phyloP scores from a whole-genome alignment of 129 eudicot species.

The Erigeron canadensis region DNA sequence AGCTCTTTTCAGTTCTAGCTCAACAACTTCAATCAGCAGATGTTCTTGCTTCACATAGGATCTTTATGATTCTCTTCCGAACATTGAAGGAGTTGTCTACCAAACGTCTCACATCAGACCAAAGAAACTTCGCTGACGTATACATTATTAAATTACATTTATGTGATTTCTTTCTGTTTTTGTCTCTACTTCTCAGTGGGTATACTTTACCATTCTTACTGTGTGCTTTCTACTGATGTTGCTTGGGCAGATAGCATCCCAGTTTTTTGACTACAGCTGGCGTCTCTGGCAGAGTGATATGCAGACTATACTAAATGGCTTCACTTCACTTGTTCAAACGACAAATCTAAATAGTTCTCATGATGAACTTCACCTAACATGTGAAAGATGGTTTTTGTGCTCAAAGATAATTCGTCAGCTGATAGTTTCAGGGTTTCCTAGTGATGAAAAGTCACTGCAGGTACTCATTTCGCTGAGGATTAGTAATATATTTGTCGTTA shows the following conservation, averaged over 20 bases:
- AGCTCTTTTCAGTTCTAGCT: slow-evolving; percentile 71
- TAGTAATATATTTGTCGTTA: slow-evolving; percentile 11
- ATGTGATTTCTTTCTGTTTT: not conserved
- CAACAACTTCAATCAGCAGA: slow-evolving; percentile 92
- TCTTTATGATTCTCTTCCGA: slow-evolving; percentile 85
- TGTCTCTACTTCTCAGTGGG: not conserved
- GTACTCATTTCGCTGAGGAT: slow-evolving; percentile 26
- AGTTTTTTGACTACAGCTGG: slow-evolving; percentile 97
- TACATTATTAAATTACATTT: not conserved
- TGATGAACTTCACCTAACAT: slow-evolving; percentile 66
- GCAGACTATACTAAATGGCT: slow-evolving; percentile 70
- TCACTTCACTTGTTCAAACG: slow-evolving; percentile 59
- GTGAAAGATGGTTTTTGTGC: slow-evolving; percentile 93
- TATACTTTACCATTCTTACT: slow-evolving; percentile 19
- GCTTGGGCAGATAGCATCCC: slow-evolving; percentile 83
- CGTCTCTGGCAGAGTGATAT: slow-evolving; percentile 94
- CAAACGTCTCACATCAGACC: slow-evolving; percentile 89
- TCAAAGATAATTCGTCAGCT: slow-evolving; percentile 89
- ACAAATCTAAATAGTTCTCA: slow-evolving; percentile 49
- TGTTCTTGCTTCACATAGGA: slow-evolving; percentile 79
- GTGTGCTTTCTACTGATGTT: slow-evolving; percentile 28
- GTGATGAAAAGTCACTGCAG: slow-evolving; percentile 86
- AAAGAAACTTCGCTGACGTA: slow-evolving; percentile 88
- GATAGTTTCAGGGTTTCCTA: slow-evolving; percentile 72
- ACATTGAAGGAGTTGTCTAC: slow-evolving; percentile 88